These are phyloP conservation scores for Penicillium argentinense DNA, from an alignment of 495 filamentous ascomycete species.

Conservation along the genomic window DNA sequence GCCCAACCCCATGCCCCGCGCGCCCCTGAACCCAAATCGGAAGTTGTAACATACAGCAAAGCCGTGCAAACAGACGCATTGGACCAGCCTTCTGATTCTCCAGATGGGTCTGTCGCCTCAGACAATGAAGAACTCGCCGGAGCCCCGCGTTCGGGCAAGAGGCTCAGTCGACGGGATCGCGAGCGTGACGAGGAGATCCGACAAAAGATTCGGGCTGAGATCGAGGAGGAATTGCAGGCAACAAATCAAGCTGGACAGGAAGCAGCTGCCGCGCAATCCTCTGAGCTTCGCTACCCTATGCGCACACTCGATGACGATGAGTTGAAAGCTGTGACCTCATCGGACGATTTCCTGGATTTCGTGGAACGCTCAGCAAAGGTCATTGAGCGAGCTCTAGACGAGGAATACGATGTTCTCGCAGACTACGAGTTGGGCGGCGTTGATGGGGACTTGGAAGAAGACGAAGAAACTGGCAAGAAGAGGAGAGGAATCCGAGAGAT, in stretches of 20 bases:
- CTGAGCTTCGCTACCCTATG: constrained; percentile 69
- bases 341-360: constrained; percentile 91
- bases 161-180: constrained; percentile 70
- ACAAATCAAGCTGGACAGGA: constrained; percentile 58
- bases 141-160: constrained; percentile 52
- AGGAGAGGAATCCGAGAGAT: constrained; percentile 81
- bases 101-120: constrained; percentile 62
- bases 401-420: constrained; percentile 91
- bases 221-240: constrained; percentile 85
- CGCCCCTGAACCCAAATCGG: constrained; percentile 69
- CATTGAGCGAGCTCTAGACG: constrained; percentile 90
- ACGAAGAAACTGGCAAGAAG: constrained; percentile 79
- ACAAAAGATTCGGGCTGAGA: constrained; percentile 79
- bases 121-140: constrained; percentile 63
- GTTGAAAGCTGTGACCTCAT: constrained; percentile 84
- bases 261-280: constrained; percentile 42
- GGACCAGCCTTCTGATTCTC: constrained; percentile 26
- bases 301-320: constrained; percentile 82
- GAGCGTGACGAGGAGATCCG: constrained; percentile 87
- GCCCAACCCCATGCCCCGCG: constrained; percentile 48
- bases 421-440: constrained; percentile 81
- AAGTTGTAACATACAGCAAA: constrained; percentile 92
- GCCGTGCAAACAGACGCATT: constrained; percentile 76
- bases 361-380: constrained; percentile 95
- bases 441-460: constrained; percentile 72